phyloP scores from a whole-genome alignment of 768 basidiomycete genomes.

The Lentinula boryana region DNA sequence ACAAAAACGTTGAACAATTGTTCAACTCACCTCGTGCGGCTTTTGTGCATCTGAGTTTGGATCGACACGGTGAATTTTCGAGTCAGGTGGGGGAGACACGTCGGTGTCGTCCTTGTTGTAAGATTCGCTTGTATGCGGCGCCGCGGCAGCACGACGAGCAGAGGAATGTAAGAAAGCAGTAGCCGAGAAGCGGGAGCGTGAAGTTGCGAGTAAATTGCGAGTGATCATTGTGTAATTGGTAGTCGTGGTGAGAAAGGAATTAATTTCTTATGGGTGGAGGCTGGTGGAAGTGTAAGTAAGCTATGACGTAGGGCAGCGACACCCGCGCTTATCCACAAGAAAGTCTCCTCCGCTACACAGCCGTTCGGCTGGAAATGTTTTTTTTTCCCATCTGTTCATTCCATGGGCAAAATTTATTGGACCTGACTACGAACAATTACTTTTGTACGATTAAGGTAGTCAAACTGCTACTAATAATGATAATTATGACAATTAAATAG shows the following conservation, averaged over 20 bases:
- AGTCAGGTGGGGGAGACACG: not conserved
- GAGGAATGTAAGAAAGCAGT: not conserved
- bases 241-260: not conserved
- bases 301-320: not conserved
- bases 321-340: not conserved
- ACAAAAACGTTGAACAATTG: too few relatives aligned
- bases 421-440: too few relatives aligned
- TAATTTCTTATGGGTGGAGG: too few relatives aligned
- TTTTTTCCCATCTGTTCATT: too few relatives aligned
- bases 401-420: too few relatives aligned
- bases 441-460: too few relatives aligned
- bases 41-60: constrained; percentile 1
- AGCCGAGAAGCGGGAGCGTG: not conserved
- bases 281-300: not conserved
- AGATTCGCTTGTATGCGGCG: not conserved
- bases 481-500: too few relatives aligned
- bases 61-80: constrained; percentile 5
- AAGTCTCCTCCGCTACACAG: too few relatives aligned
- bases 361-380: too few relatives aligned
- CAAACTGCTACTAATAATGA: not conserved
- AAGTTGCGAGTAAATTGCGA: not conserved
- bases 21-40: not conserved
- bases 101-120: constrained; percentile 5
- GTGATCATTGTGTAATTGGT: not conserved
- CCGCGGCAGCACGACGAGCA: not conserved